Conservation (phyloP, 768 basidiomycete species). For the Russula compacta region DNA sequence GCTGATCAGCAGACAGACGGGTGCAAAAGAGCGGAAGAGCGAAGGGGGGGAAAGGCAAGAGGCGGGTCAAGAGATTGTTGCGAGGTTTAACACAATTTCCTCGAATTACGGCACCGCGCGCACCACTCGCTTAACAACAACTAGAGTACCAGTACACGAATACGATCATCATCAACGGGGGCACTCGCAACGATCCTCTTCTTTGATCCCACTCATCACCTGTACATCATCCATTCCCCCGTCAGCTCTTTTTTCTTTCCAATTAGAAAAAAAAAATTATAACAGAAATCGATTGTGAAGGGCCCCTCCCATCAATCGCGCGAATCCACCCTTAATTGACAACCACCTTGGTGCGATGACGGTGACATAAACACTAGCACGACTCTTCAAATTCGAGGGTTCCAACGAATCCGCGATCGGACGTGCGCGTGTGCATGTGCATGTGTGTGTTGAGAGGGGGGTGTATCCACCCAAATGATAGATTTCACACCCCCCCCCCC, state of each 20-base stretch:
- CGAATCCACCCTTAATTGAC: not conserved
- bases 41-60: not conserved
- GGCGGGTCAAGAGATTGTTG: too few relatives aligned
- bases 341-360: not conserved
- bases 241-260: not conserved
- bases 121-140: not conserved
- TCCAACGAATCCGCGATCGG: not conserved
- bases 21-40: too few relatives aligned
- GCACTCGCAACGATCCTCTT: conserved; percentile 41
- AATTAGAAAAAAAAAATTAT: not conserved
- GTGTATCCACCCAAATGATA: too few relatives aligned
- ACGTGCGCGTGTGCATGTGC: too few relatives aligned
- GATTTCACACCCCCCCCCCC: not conserved
- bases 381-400: not conserved
- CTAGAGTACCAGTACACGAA: not conserved
- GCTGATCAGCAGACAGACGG: not conserved
- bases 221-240: conserved; percentile 14
- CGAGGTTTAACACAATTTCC: not conserved
- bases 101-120: conserved; percentile 6
- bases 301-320: not conserved
- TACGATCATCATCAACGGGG: conserved; percentile 19
- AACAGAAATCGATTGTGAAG: not conserved
- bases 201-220: conserved; percentile 44
- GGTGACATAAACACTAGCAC: not conserved
- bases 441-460: too few relatives aligned